Base-by-base conservation (phyloP, 129 eudicot species). In the Sambucus nigra region DNA sequence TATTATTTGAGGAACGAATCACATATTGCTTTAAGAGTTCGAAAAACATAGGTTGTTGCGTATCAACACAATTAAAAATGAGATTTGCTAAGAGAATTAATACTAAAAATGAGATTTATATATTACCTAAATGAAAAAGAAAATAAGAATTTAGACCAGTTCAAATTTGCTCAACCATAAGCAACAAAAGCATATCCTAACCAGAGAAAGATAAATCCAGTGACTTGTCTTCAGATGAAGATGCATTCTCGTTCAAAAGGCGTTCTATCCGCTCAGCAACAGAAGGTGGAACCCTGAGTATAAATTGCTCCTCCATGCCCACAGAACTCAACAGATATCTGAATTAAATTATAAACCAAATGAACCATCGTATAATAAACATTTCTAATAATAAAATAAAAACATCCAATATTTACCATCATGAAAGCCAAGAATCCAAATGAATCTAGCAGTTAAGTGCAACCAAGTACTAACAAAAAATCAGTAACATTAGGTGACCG, bases 231-330 rank as follows among this genome's bases (percentile, higher is more conserved):
- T 80, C 87, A 15, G 84, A 77, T 28, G 84, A 75, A 16, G 85
- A 67, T 13, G 60, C 61, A 18, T 55, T 63, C n/a, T 87, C 96
- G 45, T 35, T 74, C 53, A 87, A 48, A 49, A 87, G 85, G 25
- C 69, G 78, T 28, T 87, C 88, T n/a, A 87, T 79, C 29, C 74
- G 75, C 72, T 82, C 83, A 0, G 96, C 96, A 27, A 87, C 78
- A 54, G 96, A 71, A n/a, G 94, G 88, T 6, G 96, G 94, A 17
- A 82, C 88, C 47, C 96, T 79, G 35, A 87, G 64, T 47, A 87
- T 73, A 60, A 87, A 87, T 47, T 87, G 96, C 64, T 82, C 94
- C 64, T 87, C 94, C 96, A 87, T 87, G 49, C 38, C 68, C 48
- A n/a, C 28, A 22, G 28, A 45, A 22, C 28, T n/a, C 12, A 54